Evolutionary conservation across 768 basidiomycete species (phyloP).

Genomic region (Lactarius deliciosus): DNA sequence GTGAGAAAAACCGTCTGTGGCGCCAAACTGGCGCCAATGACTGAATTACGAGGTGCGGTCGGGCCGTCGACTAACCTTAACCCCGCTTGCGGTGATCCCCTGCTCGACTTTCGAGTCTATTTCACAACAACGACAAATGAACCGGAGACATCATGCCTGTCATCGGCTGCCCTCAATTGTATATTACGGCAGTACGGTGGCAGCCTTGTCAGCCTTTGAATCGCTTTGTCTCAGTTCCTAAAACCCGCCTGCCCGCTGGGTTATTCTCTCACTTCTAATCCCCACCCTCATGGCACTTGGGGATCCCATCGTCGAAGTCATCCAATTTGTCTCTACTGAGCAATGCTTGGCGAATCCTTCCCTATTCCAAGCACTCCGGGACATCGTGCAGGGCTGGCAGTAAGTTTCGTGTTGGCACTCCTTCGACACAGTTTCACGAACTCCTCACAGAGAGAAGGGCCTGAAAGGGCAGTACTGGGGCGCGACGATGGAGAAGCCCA

Average conservation of each 20-base stretch:
- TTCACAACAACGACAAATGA: background rate
- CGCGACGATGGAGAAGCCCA: background rate
- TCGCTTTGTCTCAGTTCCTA: background rate
- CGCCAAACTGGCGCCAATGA: too few species aligned
- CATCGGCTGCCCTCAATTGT: too few species aligned
- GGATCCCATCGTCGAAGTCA: constrained; percentile 3
- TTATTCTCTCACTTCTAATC: background rate
- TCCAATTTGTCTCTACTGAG: background rate
- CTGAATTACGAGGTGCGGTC: too few species aligned
- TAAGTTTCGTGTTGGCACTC: background rate
- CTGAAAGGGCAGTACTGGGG: constrained; percentile 22
- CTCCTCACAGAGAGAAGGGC: constrained; percentile 6
- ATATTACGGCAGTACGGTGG: background rate
- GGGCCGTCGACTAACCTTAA: too few species aligned
- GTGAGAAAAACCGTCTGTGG: too few species aligned
- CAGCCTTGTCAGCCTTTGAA: background rate
- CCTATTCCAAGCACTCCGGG: constrained; percentile 8
- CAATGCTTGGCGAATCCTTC: constrained; percentile 8
- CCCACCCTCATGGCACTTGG: background rate
- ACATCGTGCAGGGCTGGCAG: constrained; percentile 12
- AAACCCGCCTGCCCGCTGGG: background rate
- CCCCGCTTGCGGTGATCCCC: too few species aligned
- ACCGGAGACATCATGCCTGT: too few species aligned
- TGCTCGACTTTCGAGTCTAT: background rate
- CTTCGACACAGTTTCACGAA: background rate